A percentile compares a stretch with the other conserved stretches of the same genome.
Evolutionary conservation across 495 filamentous ascomycete genomes (phyloP).

Genomic region (Stereocaulon alpinum): DNA sequence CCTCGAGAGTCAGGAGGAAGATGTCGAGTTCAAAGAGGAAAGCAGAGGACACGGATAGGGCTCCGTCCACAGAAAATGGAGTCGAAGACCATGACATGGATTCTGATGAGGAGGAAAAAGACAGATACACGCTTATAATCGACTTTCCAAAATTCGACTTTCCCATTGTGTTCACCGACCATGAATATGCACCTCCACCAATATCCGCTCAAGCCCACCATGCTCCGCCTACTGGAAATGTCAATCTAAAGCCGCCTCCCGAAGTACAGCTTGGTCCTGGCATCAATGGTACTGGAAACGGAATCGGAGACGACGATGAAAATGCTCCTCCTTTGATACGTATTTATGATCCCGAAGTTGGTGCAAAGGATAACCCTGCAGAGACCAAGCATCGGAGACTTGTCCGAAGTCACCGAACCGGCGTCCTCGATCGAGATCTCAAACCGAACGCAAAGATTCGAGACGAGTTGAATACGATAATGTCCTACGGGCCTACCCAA

Average conservation of each 20-base stretch:
- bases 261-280: constrained; percentile 77
- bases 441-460: constrained; percentile 95
- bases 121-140: constrained; percentile 65
- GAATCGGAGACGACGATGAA: constrained; percentile 41
- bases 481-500: constrained; percentile 88
- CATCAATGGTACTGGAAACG: constrained; percentile 49
- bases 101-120: constrained; percentile 32
- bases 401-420: constrained; percentile 85
- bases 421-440: constrained; percentile 81
- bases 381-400: constrained; percentile 91
- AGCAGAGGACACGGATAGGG: constrained; percentile 26
- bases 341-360: constrained; percentile 92
- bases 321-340: constrained; percentile 53
- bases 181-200: constrained; percentile 78
- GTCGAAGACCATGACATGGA: constrained; percentile 19
- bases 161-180: constrained; percentile 87
- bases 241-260: constrained; percentile 63
- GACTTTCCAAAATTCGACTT: constrained; percentile 95
- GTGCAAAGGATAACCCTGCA: constrained; percentile 78
- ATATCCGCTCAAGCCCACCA: constrained; percentile 60
- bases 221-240: constrained; percentile 50
- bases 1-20: constrained; percentile 24
- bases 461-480: constrained; percentile 83
- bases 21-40: constrained; percentile 17
- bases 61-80: constrained; percentile 27